A percentile compares a stretch with the other conserved stretches of the same genome.
Evolutionary conservation across 2,329 filamentous ascomycete species (phyloP).

Genomic region (Aspergillus flavus): DNA sequence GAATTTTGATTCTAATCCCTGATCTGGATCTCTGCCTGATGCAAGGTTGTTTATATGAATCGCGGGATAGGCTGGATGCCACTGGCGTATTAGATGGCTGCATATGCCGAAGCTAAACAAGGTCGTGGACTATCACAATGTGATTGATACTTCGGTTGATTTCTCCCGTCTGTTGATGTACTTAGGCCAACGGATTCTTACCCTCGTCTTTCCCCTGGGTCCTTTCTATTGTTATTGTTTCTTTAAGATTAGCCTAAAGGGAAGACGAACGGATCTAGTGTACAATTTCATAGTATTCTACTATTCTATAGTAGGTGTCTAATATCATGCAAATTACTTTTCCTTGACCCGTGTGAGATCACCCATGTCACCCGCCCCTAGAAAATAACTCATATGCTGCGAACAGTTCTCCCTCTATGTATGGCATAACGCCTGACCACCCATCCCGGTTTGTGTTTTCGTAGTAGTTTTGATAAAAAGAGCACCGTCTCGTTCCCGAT

Average conservation of each 20-base stretch:
- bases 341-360: slow-evolving; percentile 18
- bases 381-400: neutral
- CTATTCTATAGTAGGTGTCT: slow-evolving; percentile 1
- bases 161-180: neutral
- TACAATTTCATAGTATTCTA: neutral
- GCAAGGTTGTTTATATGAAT: neutral
- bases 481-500: neutral
- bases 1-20: neutral
- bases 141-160: neutral
- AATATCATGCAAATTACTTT: slow-evolving; percentile 1
- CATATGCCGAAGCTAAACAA: neutral
- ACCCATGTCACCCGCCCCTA: slow-evolving; percentile 17
- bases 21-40: neutral
- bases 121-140: neutral
- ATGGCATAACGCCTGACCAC: neutral
- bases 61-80: too few relatives aligned
- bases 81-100: neutral
- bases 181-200: too few relatives aligned
- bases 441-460: neutral
- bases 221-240: neutral
- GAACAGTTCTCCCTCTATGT: neutral
- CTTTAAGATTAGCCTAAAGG: neutral
- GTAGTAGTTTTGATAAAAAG: neutral
- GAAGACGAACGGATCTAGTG: neutral
- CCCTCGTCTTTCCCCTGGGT: neutral